Percentiles rank a stretch among this genome's conserved stretches.
phyloP scores from a whole-genome alignment of 129 eudicot genomes.

The Calendula officinalis region DNA sequence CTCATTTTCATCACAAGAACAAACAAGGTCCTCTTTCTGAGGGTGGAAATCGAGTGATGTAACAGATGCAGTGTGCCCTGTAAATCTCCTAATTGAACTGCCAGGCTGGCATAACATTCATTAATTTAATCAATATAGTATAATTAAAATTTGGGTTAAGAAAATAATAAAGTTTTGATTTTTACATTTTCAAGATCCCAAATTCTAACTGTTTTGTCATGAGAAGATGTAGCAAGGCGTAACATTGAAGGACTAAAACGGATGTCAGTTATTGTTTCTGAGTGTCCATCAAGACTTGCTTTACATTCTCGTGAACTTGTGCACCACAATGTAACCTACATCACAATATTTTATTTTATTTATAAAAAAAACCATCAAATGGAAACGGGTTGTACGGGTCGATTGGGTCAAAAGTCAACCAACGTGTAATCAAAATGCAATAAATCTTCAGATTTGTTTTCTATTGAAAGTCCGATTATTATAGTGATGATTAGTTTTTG shows the following conservation, averaged over 20 bases:
- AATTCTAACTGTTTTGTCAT: slow-evolving; percentile 58
- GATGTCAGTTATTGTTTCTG: slow-evolving; percentile 49
- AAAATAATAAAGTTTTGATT: not conserved
- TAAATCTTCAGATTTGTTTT: not conserved
- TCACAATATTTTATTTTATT: slow-evolving; percentile 5
- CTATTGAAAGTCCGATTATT: not conserved
- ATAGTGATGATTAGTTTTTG: not conserved
- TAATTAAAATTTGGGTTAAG: not conserved
- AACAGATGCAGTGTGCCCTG: slow-evolving; percentile 58
- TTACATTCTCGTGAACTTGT: slow-evolving; percentile 41
- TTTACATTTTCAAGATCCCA: slow-evolving; percentile 67
- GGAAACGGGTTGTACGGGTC: not conserved
- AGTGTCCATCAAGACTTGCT: slow-evolving; percentile 53
- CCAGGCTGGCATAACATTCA: slow-evolving; percentile 48
- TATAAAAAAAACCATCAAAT: too few relatives aligned
- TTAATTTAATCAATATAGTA: slow-evolving; percentile 11
- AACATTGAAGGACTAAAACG: slow-evolving; percentile 55
- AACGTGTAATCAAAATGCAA: not conserved
- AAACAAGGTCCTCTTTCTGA: slow-evolving; percentile 49
- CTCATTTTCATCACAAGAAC: slow-evolving; percentile 67
- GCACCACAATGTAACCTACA: slow-evolving; percentile 58
- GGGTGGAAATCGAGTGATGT: slow-evolving; percentile 66
- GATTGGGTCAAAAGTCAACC: not conserved
- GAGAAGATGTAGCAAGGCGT: slow-evolving; percentile 61
- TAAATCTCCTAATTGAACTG: slow-evolving; percentile 47